phyloP scores from a whole-genome alignment of 2,329 filamentous ascomycete species.

The Esteya vermicola region DNA sequence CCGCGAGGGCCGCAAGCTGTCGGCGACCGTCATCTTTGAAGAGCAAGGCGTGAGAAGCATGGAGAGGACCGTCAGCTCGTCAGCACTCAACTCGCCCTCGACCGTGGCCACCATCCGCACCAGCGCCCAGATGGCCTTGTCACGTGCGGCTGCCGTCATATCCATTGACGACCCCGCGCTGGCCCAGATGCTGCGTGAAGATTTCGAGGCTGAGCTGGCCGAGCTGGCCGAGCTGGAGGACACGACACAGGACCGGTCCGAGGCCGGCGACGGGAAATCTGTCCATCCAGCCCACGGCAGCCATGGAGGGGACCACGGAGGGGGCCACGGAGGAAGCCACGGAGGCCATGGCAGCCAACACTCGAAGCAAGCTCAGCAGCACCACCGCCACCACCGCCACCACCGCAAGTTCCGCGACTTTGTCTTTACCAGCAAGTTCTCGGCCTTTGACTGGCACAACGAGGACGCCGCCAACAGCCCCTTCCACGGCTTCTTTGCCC shows the following conservation, averaged over 20 bases:
- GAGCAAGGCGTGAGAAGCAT: too few species aligned
- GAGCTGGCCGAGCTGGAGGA: conserved; percentile 12
- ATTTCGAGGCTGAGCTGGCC: conserved; percentile 17
- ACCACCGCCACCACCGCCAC: background rate
- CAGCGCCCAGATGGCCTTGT: background rate
- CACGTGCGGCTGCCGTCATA: too few species aligned
- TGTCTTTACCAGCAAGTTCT: conserved; percentile 60
- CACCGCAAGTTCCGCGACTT: conserved; percentile 34
- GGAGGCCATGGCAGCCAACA: background rate
- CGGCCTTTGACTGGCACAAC: conserved; percentile 62
- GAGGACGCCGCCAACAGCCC: conserved; percentile 47
- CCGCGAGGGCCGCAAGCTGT: conserved; percentile 5
- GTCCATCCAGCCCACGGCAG: too few species aligned
- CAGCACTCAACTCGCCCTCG: background rate
- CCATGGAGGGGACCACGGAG: too few species aligned
- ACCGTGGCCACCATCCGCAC: background rate
- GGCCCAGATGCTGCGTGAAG: conserved; percentile 21
- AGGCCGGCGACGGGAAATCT: background rate
- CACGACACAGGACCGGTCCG: too few species aligned
- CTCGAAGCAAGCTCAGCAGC: background rate
- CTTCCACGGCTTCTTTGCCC: conserved; percentile 66
- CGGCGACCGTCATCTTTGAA: conserved; percentile 11
- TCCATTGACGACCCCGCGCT: conserved; percentile 23
- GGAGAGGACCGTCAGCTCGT: too few species aligned
- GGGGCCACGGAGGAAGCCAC: background rate